Evolutionary conservation across 805 yeast genomes (phyloP).

Genomic region (Cyberlindnera petersonii): DNA sequence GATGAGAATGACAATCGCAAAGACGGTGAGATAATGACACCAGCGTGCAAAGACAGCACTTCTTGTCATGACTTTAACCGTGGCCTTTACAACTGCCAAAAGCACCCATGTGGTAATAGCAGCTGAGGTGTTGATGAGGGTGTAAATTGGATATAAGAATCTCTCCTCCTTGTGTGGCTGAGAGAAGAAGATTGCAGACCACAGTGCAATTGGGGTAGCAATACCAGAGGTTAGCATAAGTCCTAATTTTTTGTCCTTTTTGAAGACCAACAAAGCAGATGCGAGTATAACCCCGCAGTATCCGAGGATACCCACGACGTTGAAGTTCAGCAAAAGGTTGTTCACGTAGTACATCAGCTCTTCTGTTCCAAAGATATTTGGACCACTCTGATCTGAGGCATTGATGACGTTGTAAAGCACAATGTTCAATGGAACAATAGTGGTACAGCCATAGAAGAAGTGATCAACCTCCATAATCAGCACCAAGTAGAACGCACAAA

Average conservation of each 20-base stretch:
- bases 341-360: conserved; percentile 66
- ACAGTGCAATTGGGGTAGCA: conserved; percentile 52
- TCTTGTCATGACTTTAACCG: conserved; percentile 5
- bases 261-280: conserved; percentile 23
- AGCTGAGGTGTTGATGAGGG: conserved; percentile 60
- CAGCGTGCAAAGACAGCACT: neutral
- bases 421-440: conserved; percentile 77
- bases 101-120: conserved; percentile 40
- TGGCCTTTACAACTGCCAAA: conserved; percentile 1
- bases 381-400: conserved; percentile 68
- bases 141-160: conserved; percentile 82
- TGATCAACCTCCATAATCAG: conserved; percentile 49
- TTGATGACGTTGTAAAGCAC: conserved; percentile 74
- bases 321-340: conserved; percentile 74
- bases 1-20: conserved; percentile 13
- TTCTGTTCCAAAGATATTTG: conserved; percentile 87
- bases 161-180: conserved; percentile 96
- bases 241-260: conserved; percentile 11
- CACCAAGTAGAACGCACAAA: conserved; percentile 24
- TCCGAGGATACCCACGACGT: conserved; percentile 44
- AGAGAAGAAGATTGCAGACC: conserved; percentile 61
- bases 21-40: neutral
- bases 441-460: conserved; percentile 51
- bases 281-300: conserved; percentile 34
- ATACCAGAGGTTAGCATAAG: conserved; percentile 23